Conservation (phyloP, 371 early-diverging fungal genomes). For the Parasitella parasitica region DNA sequence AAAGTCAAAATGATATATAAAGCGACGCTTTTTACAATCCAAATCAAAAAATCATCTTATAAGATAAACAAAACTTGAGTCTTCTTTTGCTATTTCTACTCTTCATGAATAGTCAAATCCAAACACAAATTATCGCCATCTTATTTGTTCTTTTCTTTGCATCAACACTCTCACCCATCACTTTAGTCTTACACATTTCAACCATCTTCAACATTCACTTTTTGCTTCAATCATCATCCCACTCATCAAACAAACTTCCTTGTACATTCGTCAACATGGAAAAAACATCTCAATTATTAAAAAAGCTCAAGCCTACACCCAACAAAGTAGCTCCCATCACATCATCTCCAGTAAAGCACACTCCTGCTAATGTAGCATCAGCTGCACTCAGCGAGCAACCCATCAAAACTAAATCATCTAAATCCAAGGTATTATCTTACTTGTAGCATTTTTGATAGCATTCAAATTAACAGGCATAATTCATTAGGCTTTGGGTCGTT, state of each 20-base stretch:
- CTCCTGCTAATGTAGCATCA: not conserved
- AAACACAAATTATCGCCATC: conserved; percentile 3
- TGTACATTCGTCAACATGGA: conserved; percentile 4
- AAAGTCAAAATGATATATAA: conserved; percentile 8
- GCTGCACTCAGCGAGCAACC: conserved; percentile 3
- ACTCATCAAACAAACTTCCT: conserved; percentile 3
- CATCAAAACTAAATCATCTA: conserved; percentile 8
- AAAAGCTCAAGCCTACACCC: not conserved
- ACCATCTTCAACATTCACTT: conserved; percentile 1
- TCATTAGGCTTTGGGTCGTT: conserved; percentile 9
- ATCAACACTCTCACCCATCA: conserved; percentile 9
- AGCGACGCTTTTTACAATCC: not conserved
- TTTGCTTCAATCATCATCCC: not conserved
- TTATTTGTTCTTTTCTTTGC: conserved; percentile 10
- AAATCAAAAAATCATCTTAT: not conserved
- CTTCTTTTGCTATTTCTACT: not conserved
- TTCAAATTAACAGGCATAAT: not conserved
- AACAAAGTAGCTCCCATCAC: not conserved
- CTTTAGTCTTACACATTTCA: not conserved
- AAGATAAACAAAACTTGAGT: not conserved
- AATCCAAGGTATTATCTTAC: conserved; percentile 8
- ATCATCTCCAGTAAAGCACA: not conserved
- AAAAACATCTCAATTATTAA: not conserved
- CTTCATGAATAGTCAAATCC: conserved; percentile 11
- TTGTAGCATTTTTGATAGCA: not conserved